Evolutionary conservation across 768 basidiomycete genomes (phyloP).

Genomic region (Rhodotorula babjevae): DNA sequence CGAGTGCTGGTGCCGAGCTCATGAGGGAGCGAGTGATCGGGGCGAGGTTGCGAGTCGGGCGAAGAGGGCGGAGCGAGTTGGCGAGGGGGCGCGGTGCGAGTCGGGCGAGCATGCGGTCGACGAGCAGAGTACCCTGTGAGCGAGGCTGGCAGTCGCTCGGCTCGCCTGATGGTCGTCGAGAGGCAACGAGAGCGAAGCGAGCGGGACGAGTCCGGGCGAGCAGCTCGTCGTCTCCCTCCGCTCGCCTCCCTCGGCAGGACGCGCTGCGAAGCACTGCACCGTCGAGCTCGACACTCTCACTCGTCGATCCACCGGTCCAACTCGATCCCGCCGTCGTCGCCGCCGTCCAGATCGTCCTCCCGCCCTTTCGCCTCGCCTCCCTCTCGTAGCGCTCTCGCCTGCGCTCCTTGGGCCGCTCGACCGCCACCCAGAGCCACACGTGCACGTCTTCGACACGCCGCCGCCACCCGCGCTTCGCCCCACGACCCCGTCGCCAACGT

Average conservation of each 20-base stretch:
- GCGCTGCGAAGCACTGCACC: background rate
- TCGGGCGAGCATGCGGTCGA: background rate
- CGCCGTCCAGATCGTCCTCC: background rate
- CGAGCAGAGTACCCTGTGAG: background rate
- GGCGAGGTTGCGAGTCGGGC: background rate
- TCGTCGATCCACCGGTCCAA: background rate
- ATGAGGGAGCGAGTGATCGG: background rate
- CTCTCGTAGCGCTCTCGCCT: too few relatives aligned
- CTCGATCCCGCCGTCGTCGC: too few relatives aligned
- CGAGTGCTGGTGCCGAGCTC: slow-evolving; percentile 38
- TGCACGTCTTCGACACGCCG: background rate
- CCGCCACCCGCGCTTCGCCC: background rate
- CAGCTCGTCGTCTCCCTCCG: too few relatives aligned
- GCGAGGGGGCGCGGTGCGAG: background rate
- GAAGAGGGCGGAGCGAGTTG: background rate
- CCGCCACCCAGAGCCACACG: too few relatives aligned
- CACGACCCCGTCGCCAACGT: too few relatives aligned
- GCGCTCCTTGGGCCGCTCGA: too few relatives aligned
- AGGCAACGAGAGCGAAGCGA: too few relatives aligned
- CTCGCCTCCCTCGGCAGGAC: too few relatives aligned
- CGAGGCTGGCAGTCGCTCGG: too few relatives aligned
- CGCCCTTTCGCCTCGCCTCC: background rate
- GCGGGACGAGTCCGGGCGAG: too few relatives aligned
- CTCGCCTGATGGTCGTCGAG: too few relatives aligned
- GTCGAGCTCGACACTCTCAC: background rate